phyloP scores from a whole-genome alignment of 345 rosid genomes.

The Mercurialis annua region DNA sequence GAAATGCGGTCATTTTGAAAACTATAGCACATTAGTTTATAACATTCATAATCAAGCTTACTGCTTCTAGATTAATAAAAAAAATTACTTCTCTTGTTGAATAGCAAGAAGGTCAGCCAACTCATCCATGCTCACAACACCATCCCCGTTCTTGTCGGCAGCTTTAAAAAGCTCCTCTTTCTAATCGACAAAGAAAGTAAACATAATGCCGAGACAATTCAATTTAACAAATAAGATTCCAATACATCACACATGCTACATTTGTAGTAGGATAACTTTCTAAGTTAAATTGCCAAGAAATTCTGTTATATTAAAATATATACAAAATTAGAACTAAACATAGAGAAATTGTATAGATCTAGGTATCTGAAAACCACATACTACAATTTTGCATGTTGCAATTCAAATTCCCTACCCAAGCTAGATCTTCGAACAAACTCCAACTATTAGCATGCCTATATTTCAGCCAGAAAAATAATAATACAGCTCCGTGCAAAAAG shows the following conservation, averaged over 20 bases:
- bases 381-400: constrained; percentile 1
- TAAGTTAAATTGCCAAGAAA: background rate
- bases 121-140: constrained; percentile 88
- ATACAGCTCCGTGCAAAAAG: constrained; percentile 5
- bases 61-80: constrained; percentile 7
- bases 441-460: background rate
- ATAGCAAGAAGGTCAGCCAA: constrained; percentile 79
- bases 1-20: background rate
- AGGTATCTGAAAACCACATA: background rate
- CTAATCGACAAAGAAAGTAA: constrained; percentile 43
- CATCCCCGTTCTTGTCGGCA: constrained; percentile 86
- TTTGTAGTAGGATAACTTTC: constrained; percentile 9
- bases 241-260: constrained; percentile 2
- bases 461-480: background rate
- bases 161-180: constrained; percentile 89
- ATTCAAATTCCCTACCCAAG: background rate
- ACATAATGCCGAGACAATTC: constrained; percentile 23
- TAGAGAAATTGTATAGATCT: constrained; percentile 10
- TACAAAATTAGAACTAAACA: background rate
- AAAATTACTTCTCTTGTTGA: constrained; percentile 82
- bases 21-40: background rate
- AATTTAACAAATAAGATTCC: background rate
- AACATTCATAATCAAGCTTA: constrained; percentile 9
- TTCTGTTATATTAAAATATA: background rate
- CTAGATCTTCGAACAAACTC: background rate